phyloP scores from a whole-genome alignment of 768 basidiomycete species.

The Suillus alpinus region DNA sequence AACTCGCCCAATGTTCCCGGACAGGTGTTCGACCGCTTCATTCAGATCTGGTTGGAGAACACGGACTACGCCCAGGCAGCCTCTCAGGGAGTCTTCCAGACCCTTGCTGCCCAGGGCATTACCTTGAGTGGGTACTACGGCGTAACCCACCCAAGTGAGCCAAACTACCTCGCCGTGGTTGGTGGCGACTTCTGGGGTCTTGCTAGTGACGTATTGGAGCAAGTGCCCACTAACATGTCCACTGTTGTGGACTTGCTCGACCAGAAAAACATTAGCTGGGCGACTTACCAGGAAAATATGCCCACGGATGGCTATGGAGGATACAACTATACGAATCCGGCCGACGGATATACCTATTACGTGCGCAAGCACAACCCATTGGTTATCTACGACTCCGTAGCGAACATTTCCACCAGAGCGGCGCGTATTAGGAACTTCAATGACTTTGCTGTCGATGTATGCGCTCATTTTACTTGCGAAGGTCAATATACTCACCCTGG shows the following conservation, averaged over 20 bases:
- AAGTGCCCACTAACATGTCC: conserved; percentile 46
- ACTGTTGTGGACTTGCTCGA: conserved; percentile 62
- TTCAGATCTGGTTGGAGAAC: conserved; percentile 64
- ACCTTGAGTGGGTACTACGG: conserved; percentile 44
- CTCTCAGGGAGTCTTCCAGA: conserved; percentile 26
- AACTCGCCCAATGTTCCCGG: conserved; percentile 39
- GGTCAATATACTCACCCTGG: background rate
- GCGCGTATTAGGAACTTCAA: conserved; percentile 57
- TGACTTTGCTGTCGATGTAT: conserved; percentile 54
- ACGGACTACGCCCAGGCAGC: conserved; percentile 44
- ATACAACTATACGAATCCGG: conserved; percentile 31
- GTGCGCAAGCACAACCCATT: conserved; percentile 57
- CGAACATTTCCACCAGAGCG: conserved; percentile 38
- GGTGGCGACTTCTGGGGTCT: conserved; percentile 57
- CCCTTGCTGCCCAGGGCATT: conserved; percentile 50
- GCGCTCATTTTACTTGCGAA: conserved; percentile 2
- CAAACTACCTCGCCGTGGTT: conserved; percentile 50
- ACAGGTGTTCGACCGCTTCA: conserved; percentile 45
- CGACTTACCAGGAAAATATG: conserved; percentile 59
- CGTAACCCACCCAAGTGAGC: conserved; percentile 59
- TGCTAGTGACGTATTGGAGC: conserved; percentile 34
- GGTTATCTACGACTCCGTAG: conserved; percentile 50
- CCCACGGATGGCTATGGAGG: conserved; percentile 46
- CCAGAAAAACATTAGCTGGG: conserved; percentile 55
- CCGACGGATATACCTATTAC: conserved; percentile 45